Percentiles rank a stretch among this genome's conserved stretches.
Conservation (phyloP, 768 basidiomycete genomes). For the Rhodotorula taiwanensis region DNA sequence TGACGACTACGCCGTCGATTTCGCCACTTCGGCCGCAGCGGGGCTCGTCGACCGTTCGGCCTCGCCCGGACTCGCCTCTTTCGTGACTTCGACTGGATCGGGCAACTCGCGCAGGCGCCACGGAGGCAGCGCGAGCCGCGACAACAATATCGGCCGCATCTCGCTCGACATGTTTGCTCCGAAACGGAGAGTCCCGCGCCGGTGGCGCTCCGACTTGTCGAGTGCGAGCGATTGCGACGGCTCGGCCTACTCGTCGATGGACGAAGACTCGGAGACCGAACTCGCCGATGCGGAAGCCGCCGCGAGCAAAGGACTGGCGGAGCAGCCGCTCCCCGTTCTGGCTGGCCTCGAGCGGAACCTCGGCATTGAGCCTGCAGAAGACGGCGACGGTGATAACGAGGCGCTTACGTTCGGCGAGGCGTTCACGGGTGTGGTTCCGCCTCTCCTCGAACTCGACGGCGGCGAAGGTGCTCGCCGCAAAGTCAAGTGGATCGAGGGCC, state of each 20-base stretch:
- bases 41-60: not conserved
- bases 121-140: not conserved
- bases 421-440: not conserved
- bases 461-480: not conserved
- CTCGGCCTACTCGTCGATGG: not conserved
- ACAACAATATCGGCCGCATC: not conserved
- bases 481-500: conserved; percentile 30
- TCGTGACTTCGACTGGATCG: not conserved
- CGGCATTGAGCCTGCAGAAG: not conserved
- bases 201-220: conserved; percentile 6
- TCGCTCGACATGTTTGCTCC: not conserved
- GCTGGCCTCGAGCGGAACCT: conserved; percentile 25
- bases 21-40: not conserved
- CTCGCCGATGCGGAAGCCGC: not conserved
- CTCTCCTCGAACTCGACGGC: not conserved
- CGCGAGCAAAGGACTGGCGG: not conserved
- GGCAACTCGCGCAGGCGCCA: not conserved
- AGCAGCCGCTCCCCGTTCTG: conserved; percentile 23
- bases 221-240: conserved; percentile 16
- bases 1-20: conserved; percentile 32
- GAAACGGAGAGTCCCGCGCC: conserved; percentile 3
- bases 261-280: not conserved
- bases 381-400: not conserved
- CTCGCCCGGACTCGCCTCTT: not conserved
- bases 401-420: conserved; percentile 6